phyloP scores from a whole-genome alignment of 352 stramenopile genomes.

The Globisporangium iwayamae region DNA sequence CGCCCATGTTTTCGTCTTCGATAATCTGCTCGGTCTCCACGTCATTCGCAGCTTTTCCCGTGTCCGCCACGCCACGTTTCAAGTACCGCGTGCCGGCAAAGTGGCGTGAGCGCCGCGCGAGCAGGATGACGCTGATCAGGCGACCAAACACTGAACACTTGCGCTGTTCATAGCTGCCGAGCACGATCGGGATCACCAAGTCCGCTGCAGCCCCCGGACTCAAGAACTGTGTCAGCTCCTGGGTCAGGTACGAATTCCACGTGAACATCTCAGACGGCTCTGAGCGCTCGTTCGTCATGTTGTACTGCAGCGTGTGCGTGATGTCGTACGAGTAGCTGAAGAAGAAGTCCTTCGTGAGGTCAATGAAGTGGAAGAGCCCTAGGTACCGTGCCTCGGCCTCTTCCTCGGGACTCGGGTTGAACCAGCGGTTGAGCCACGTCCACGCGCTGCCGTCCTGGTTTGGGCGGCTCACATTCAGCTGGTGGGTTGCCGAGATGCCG shows the following conservation, averaged over 20 bases:
- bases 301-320: conserved; percentile 96
- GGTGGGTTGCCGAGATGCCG: conserved; percentile 93
- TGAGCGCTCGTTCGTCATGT: conserved; percentile 89
- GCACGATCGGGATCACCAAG: conserved; percentile 87
- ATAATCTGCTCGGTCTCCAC: conserved; percentile 99
- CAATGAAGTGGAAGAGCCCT: conserved; percentile 97
- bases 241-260: conserved; percentile 97
- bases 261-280: conserved; percentile 93
- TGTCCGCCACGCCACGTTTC: conserved; percentile 95
- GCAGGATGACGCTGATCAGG: conserved; percentile 93
- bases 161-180: conserved; percentile 96
- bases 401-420: conserved; percentile 81
- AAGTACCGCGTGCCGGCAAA: conserved; percentile 99
- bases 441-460: conserved; percentile 51
- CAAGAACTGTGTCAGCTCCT: conserved; percentile 88
- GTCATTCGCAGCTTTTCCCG: conserved; percentile 99
- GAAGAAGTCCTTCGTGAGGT: conserved; percentile 99
- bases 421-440: conserved; percentile 77
- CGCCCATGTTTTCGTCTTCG: conserved; percentile 85
- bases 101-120: conserved; percentile 95
- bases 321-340: conserved; percentile 99
- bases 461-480: conserved; percentile 76
- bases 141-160: conserved; percentile 96
- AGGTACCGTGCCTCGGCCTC: conserved; percentile 91
- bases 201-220: conserved; percentile 82